Base-by-base conservation (phyloP, 148 eudicot genomes). In the Cornus controversa region DNA sequence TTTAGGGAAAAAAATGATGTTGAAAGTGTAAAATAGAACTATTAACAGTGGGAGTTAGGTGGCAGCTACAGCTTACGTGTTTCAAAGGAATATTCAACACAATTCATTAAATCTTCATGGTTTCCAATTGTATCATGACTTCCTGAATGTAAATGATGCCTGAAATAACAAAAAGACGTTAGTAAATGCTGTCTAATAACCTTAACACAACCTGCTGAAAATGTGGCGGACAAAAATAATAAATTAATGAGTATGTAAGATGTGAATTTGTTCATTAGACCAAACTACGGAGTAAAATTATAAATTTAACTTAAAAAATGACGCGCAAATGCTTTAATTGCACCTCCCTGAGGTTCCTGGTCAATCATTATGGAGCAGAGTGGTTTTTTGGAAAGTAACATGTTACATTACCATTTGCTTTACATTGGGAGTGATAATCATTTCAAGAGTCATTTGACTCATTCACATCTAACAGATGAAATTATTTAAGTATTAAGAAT, bases 61-160 rank as follows among this genome's bases (percentile, higher is more conserved):
- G 23, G 24, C 37, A 58, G 45, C n/a, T 72, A 60, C 68, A 79
- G 45, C 92, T 89, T 84, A 96, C 99, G 13, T 80, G 93, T 93
- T 83, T 84, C 93, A 57, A 83, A 75, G 70, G 97, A 90, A 80
- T 88, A 92, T 73, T 92, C 99, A 70, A 90, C 74, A 81, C 91
- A 90, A 63, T 84, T 87, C 6, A 96, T 95, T 10, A 81, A 76
- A 79, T 91, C 93, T 34, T 88, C 91, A 82, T 96, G 99, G 42
- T 78, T 82, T 62, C 99, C 98, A 53, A 93, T 71, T 29, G 78
- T 72, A 57, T 77, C 74, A 72, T 70, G 76, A 73, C 58, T 79
- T 74, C 90, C 95, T 65, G 92, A 86, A 54, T 84, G 83, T 80
- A 96, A 85, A 87, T 93, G 91, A 74, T 88, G 86, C 92, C 99